Evolutionary conservation across 192 early-diverging fungal genomes (phyloP).

Genomic region (Coemansia sp.): DNA sequence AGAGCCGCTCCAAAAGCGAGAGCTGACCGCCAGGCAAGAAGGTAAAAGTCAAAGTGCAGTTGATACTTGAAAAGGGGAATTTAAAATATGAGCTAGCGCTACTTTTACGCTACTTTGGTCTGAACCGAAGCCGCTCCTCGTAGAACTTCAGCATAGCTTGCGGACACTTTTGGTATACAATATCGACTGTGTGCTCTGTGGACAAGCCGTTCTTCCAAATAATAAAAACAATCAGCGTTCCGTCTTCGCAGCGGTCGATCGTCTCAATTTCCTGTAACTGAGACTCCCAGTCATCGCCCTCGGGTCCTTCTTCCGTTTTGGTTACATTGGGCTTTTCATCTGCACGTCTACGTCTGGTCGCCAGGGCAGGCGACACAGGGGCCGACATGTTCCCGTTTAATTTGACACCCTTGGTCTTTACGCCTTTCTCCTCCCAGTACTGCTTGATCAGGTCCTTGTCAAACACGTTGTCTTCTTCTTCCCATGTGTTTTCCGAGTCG

Average conservation of each 20-base stretch:
- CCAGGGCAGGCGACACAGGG: not conserved
- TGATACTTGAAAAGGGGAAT: not conserved
- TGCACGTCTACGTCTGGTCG: conserved; percentile 30
- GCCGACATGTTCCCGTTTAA: not conserved
- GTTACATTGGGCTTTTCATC: not conserved
- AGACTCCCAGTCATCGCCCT: conserved; percentile 33
- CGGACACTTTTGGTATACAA: conserved; percentile 49
- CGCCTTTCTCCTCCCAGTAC: conserved; percentile 32
- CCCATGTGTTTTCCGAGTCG: conserved; percentile 59
- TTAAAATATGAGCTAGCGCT: not conserved
- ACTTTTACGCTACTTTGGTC: conserved; percentile 17
- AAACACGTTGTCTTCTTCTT: conserved; percentile 56
- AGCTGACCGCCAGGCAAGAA: too few species aligned
- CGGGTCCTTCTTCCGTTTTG: not conserved
- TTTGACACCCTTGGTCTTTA: conserved; percentile 14
- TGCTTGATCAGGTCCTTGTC: conserved; percentile 35
- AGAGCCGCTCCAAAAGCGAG: too few species aligned
- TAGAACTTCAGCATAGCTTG: conserved; percentile 57
- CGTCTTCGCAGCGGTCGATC: conserved; percentile 23
- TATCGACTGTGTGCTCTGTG: conserved; percentile 41
- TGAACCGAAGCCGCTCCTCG: conserved; percentile 58
- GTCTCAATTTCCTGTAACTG: conserved; percentile 31
- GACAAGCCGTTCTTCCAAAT: conserved; percentile 52
- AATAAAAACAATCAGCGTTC: conserved; percentile 41
- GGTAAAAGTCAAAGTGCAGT: not conserved